Conservation (phyloP, 2,329 filamentous ascomycete genomes). For the Diplodia corticola region DNA sequence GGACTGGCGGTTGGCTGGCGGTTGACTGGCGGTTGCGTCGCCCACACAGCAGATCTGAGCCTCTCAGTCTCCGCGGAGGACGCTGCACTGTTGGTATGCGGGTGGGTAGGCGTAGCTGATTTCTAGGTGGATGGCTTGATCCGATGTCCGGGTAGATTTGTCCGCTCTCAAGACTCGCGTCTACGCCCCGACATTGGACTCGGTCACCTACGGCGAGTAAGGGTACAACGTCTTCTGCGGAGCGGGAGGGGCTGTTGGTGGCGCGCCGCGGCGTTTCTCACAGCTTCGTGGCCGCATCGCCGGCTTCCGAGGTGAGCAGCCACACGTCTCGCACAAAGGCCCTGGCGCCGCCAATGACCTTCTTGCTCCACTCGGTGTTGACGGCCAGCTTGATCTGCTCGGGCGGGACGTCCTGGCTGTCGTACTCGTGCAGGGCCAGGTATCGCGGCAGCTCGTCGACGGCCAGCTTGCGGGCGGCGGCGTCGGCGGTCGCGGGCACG, state of each 20-base stretch:
- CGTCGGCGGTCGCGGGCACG: neutral
- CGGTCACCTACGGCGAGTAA: too few species aligned
- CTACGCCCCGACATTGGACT: too few species aligned
- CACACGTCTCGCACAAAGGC: slow-evolving; percentile 12
- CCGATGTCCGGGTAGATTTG: too few species aligned
- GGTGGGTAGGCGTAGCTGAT: too few species aligned
- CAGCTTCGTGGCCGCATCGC: neutral
- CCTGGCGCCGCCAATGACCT: slow-evolving; percentile 26
- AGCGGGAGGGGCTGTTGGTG: too few species aligned
- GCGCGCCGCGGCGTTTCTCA: neutral
- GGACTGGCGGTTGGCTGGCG: neutral
- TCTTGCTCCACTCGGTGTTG: slow-evolving; percentile 31
- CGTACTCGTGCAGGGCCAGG: slow-evolving; percentile 32
- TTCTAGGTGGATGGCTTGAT: too few species aligned
- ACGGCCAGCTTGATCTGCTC: slow-evolving; percentile 26
- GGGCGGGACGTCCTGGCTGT: slow-evolving; percentile 28
- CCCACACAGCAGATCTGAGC: too few species aligned
- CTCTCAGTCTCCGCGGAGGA: too few species aligned
- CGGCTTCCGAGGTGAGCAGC: neutral
- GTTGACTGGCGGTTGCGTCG: neutral
- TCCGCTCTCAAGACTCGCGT: too few species aligned
- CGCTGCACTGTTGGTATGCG: too few species aligned
- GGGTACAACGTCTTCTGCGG: too few species aligned
- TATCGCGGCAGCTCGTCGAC: slow-evolving; percentile 24
- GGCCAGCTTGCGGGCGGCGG: slow-evolving; percentile 9